These are phyloP conservation scores for Prunus mira DNA, from an alignment of 306 rosid species.

Conservation along the genomic window DNA sequence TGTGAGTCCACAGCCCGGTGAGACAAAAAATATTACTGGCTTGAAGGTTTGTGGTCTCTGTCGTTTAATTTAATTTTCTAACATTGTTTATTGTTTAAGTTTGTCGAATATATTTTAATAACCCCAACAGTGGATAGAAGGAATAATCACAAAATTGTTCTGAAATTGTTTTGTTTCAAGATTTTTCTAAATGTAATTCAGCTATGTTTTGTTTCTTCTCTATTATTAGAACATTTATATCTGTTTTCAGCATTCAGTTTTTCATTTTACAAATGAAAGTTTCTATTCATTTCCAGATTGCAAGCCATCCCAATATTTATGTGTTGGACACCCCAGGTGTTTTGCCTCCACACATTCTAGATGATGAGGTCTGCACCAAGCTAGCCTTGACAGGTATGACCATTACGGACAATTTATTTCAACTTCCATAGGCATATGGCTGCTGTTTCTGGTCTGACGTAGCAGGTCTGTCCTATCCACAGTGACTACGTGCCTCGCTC, in stretches of 20 bases:
- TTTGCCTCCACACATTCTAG: slow-evolving; percentile 58
- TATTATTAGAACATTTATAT: not conserved
- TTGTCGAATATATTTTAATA: not conserved
- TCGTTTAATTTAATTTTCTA: slow-evolving; percentile 17
- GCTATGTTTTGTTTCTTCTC: not conserved
- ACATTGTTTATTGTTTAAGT: not conserved
- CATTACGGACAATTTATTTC: slow-evolving; percentile 15
- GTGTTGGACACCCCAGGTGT: slow-evolving; percentile 87
- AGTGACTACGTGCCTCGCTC: not conserved
- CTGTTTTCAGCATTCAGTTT: slow-evolving; percentile 3
- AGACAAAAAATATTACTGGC: slow-evolving; percentile 79
- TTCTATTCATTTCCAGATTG: slow-evolving; percentile 56
- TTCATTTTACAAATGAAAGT: slow-evolving; percentile 11
- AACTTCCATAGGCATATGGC: slow-evolving; percentile 6
- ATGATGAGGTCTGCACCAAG: slow-evolving; percentile 54
- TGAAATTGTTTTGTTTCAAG: too few relatives aligned
- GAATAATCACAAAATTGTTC: not conserved
- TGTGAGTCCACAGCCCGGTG: slow-evolving; percentile 79
- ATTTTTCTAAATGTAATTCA: too few relatives aligned
- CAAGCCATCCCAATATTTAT: slow-evolving; percentile 87
- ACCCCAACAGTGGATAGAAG: not conserved
- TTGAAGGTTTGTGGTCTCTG: slow-evolving; percentile 54
- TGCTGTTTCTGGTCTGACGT: not conserved
- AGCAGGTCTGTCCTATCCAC: not conserved
- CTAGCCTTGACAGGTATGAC: slow-evolving; percentile 77